Evolutionary conservation across 257 asterid genomes (phyloP), one percentile per base, ranked within the genome.

Genomic region (Solanum dulcamara): DNA sequence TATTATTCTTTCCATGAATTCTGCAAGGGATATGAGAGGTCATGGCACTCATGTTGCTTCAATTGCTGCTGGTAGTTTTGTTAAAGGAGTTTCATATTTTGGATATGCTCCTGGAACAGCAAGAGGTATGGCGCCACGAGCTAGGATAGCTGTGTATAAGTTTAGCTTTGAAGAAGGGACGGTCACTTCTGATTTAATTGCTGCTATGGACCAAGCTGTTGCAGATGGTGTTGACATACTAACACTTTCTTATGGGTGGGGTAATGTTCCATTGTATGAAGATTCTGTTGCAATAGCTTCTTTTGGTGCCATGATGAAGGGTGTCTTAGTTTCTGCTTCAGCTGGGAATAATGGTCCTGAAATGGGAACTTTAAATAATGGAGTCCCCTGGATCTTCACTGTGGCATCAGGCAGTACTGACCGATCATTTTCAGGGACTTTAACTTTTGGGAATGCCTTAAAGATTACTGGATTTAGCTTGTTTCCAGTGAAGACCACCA

Each of bases 221-320:
- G 89, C 90, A 0, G 92, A 90, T 64, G 92, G 90, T 10, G 90
- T 90, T 7, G 85, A 90, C 30, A 55, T 90, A 32, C 5, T 89
- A 6, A 77, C 89, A 0, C 9, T 88, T 9, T 88, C 90, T 3
- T 9, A 84, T 46, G 83, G 85, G 14, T 81, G 12, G 40, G 40
- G 18, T 9, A 6, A 12, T 0, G 1, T 14, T 0, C 46, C 72
- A 14, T 82, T 90, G 15, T 88, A 86, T 3, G 86, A 86, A 26
- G 85, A 85, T 32, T 80, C 89, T 18, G n/a, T 87, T 3, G 87
- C 93, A 1, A 90, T 87, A 80, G 93, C 90, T 53, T 84, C 89
- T 40, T 88, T 90, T 64, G 91, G 90, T 1, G 93, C 91, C 8
- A 85, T 89, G 62, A 91, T 87, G 80, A 90, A 89, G 13, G 93